Conservation (phyloP, 768 basidiomycete species). For the Boletales sp. region DNA sequence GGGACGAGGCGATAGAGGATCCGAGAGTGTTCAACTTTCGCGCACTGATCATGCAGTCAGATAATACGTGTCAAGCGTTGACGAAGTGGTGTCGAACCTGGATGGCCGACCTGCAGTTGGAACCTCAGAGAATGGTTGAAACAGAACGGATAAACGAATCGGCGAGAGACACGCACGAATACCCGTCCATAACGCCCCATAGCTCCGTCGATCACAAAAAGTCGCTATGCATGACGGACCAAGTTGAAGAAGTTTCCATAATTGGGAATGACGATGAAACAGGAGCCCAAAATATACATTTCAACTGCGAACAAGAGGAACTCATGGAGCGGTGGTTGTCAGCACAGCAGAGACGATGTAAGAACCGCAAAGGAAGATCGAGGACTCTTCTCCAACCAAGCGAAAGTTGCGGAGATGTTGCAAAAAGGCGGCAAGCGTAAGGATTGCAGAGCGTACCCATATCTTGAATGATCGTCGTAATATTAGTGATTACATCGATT, state of each 20-base stretch:
- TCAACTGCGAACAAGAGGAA: slow-evolving; percentile 7
- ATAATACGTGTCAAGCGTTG: slow-evolving; percentile 3
- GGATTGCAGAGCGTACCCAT: too few species aligned
- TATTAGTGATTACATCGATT: too few species aligned
- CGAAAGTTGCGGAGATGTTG: too few species aligned
- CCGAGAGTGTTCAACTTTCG: slow-evolving; percentile 9
- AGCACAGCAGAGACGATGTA: slow-evolving; percentile 1
- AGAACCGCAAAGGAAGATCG: not conserved
- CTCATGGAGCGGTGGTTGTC: slow-evolving; percentile 6
- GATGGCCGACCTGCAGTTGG: not conserved
- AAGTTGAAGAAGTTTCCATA: not conserved
- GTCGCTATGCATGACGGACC: not conserved
- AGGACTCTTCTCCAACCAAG: too few species aligned
- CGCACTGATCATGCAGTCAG: slow-evolving; percentile 2
- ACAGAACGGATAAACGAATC: not conserved
- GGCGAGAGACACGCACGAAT: not conserved
- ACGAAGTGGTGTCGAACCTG: slow-evolving; percentile 11
- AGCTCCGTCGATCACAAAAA: not conserved
- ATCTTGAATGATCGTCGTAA: too few species aligned
- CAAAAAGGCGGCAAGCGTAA: too few species aligned
- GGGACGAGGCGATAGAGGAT: slow-evolving; percentile 1
- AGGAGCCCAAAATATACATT: not conserved
- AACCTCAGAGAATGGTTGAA: not conserved
- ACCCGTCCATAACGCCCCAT: not conserved
- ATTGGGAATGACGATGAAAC: not conserved